A percentile compares a stretch with the other conserved stretches of the same genome.
phyloP scores from a whole-genome alignment of 2,329 filamentous ascomycete species.

The Aspergillus proliferans region DNA sequence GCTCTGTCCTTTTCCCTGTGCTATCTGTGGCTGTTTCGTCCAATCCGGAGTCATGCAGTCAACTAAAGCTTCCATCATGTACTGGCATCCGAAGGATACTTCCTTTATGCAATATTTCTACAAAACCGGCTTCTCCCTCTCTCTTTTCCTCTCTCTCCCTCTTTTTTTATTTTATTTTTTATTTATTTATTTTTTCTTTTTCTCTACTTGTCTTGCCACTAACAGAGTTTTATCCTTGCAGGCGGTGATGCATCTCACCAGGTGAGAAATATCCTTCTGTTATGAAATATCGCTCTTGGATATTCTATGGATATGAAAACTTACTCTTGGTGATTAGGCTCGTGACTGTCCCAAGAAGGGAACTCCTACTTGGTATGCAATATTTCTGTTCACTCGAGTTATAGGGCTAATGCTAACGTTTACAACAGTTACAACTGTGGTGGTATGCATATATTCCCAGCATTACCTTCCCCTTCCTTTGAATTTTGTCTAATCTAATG shows the following conservation, averaged over 20 bases:
- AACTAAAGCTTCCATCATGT: too few species aligned
- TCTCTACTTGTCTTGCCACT: neutral
- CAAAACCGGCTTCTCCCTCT: too few species aligned
- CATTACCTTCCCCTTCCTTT: neutral
- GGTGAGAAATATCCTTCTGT: constrained; percentile 44
- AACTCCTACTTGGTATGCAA: constrained; percentile 69
- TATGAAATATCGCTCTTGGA: constrained; percentile 4
- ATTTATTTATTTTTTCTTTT: neutral
- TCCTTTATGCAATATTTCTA: too few species aligned
- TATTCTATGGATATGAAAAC: constrained; percentile 9
- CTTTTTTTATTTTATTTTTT: neutral
- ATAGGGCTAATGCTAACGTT: constrained; percentile 5
- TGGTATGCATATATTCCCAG: constrained; percentile 46
- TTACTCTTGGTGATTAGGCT: constrained; percentile 48
- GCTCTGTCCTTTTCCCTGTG: too few species aligned
- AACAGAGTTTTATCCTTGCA: constrained; percentile 29
- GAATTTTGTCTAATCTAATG: constrained; percentile 5
- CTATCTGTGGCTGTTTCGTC: too few species aligned
- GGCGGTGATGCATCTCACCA: constrained; percentile 69
- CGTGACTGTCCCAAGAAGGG: constrained; percentile 82
- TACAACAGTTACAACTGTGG: constrained; percentile 69
- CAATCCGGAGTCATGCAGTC: too few species aligned
- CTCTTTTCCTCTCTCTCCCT: neutral
- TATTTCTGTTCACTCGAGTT: neutral
- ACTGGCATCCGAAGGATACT: too few species aligned